phyloP scores from a whole-genome alignment of 371 early-diverging fungal genomes.

The Umbelopsis sp. region DNA sequence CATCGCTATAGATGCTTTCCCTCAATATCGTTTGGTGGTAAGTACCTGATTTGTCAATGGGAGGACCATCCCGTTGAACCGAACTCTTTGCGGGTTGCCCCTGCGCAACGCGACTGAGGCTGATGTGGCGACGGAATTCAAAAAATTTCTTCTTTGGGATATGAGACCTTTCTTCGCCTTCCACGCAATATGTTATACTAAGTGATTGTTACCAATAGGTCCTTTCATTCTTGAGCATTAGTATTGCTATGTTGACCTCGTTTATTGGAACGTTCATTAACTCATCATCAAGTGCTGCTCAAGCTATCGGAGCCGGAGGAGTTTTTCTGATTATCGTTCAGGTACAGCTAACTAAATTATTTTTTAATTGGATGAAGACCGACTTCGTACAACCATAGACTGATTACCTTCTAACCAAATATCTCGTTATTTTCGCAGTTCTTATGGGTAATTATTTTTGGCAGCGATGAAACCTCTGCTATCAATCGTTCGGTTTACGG shows the following conservation, averaged over 20 bases:
- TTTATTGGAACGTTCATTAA: conserved; percentile 31
- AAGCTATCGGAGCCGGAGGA: conserved; percentile 60
- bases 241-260: conserved; percentile 56
- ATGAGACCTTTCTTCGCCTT: not conserved
- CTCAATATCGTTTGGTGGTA: conserved; percentile 37
- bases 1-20: conserved; percentile 32
- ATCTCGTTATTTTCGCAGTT: conserved; percentile 29
- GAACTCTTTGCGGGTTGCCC: not conserved
- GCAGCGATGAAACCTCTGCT: conserved; percentile 70
- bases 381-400: conserved; percentile 17
- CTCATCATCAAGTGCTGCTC: conserved; percentile 23
- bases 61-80: not conserved
- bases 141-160: conserved; percentile 8
- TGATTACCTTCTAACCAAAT: conserved; percentile 7
- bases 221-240: conserved; percentile 57
- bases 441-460: conserved; percentile 76
- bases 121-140: conserved; percentile 41
- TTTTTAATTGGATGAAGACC: conserved; percentile 9
- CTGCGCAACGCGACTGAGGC: not conserved
- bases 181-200: not conserved
- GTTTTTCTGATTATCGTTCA: conserved; percentile 64
- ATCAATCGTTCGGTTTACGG: conserved; percentile 49
- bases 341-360: conserved; percentile 32
- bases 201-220: conserved; percentile 38
- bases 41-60: not conserved